A percentile compares a stretch with the other conserved stretches of the same genome.
Evolutionary conservation across 306 rosid species (phyloP).

Genomic region (Fragaria iinumae): DNA sequence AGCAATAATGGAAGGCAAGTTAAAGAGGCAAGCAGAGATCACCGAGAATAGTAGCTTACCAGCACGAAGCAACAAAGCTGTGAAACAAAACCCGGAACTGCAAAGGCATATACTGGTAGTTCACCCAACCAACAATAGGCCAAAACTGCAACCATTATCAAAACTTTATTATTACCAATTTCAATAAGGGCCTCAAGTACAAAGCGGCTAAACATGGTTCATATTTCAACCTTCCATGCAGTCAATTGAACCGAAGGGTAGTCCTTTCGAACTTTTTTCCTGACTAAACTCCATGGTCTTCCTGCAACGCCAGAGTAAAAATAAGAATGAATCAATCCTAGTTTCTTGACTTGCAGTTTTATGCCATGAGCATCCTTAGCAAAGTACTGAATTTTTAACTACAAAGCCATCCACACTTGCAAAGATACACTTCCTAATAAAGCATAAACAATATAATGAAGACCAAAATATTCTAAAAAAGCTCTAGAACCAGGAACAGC

Average conservation of each 20-base stretch:
- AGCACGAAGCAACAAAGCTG: constrained; percentile 69
- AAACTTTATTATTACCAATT: constrained; percentile 18
- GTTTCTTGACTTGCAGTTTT: neutral
- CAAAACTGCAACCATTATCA: constrained; percentile 61
- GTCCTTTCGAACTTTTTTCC: constrained; percentile 57
- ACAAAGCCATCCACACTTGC: neutral
- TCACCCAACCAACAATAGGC: constrained; percentile 93
- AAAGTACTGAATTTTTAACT: neutral
- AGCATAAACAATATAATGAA: neutral
- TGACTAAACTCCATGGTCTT: constrained; percentile 64
- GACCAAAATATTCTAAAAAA: neutral
- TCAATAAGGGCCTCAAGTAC: neutral
- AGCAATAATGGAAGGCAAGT: neutral
- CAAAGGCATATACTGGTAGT: constrained; percentile 86
- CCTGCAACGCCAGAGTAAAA: constrained; percentile 46
- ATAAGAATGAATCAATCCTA: neutral
- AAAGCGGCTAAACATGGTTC: constrained; percentile 14
- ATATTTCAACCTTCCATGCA: constrained; percentile 75
- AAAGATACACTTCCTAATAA: too few species aligned
- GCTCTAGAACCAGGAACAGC: neutral
- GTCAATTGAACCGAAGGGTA: constrained; percentile 77
- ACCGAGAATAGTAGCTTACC: constrained; percentile 43
- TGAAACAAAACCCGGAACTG: constrained; percentile 85
- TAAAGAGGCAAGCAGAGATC: constrained; percentile 1
- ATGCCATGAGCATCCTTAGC: constrained; percentile 2